Evolutionary conservation across 371 early-diverging fungal genomes (phyloP).

Genomic region (Actinomucor elegans): DNA sequence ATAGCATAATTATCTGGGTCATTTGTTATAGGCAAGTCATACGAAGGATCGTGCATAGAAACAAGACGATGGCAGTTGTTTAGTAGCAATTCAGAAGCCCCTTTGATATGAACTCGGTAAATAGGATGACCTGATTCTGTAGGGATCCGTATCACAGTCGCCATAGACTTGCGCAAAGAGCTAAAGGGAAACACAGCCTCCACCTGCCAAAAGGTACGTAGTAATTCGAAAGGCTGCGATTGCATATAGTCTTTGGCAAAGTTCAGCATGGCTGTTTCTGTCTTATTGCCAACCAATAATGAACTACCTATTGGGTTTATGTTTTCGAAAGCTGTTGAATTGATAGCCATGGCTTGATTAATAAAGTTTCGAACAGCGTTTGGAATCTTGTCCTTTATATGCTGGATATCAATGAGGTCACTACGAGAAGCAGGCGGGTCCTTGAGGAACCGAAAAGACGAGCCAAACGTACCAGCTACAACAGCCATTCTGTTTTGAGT

Average conservation of each 20-base stretch:
- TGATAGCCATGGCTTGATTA: slow-evolving; percentile 71
- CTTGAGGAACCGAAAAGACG: slow-evolving; percentile 40
- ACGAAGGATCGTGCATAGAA: slow-evolving; percentile 41
- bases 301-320: slow-evolving; percentile 55
- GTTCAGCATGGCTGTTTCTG: slow-evolving; percentile 82
- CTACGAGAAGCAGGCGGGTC: slow-evolving; percentile 34
- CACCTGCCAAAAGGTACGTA: slow-evolving; percentile 51
- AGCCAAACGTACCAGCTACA: slow-evolving; percentile 67
- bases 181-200: slow-evolving; percentile 79
- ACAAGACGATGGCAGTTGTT: slow-evolving; percentile 24
- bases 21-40: slow-evolving; percentile 6
- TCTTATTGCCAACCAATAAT: slow-evolving; percentile 72
- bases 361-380: slow-evolving; percentile 40
- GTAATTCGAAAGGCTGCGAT: slow-evolving; percentile 39
- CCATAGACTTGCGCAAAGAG: slow-evolving; percentile 84
- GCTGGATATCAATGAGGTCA: slow-evolving; percentile 42
- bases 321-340: slow-evolving; percentile 77
- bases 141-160: slow-evolving; percentile 66
- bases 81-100: slow-evolving; percentile 84
- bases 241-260: slow-evolving; percentile 52
- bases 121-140: background rate
- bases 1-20: slow-evolving; percentile 31
- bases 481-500: slow-evolving; percentile 91
- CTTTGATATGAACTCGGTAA: slow-evolving; percentile 78
- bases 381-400: slow-evolving; percentile 39